Percentiles rank a stretch among this genome's conserved stretches.
phyloP scores from a whole-genome alignment of 2,329 filamentous ascomycete genomes.

The Ceratocystis cacaofunesta region DNA sequence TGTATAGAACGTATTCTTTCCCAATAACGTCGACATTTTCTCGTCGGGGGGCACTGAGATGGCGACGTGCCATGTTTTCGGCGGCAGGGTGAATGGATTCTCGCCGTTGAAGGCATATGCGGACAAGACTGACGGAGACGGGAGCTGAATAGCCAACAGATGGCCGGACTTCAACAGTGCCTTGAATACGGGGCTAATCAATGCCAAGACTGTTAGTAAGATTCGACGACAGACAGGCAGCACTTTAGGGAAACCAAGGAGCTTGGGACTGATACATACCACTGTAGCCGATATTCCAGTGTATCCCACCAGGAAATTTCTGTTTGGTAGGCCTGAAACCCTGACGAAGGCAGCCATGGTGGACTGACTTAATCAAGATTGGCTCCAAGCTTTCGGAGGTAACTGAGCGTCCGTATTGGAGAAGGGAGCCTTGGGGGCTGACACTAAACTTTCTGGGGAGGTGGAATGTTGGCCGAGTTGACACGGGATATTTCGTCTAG shows the following conservation, averaged over 20 bases:
- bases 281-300: slow-evolving; percentile 94
- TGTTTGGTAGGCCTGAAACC: slow-evolving; percentile 93
- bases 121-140: slow-evolving; percentile 80
- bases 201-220: neutral
- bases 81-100: slow-evolving; percentile 95
- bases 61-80: slow-evolving; percentile 84
- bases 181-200: slow-evolving; percentile 79
- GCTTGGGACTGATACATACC: slow-evolving; percentile 39
- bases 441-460: neutral
- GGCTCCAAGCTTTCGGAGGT: neutral
- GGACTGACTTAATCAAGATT: neutral
- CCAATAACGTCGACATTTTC: slow-evolving; percentile 87
- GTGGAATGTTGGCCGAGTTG: neutral
- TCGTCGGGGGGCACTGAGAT: slow-evolving; percentile 75
- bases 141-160: slow-evolving; percentile 73
- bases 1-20: slow-evolving; percentile 85
- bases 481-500: neutral
- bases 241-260: slow-evolving; percentile 13
- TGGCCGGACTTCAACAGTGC: slow-evolving; percentile 91
- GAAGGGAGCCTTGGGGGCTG: neutral
- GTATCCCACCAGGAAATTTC: slow-evolving; percentile 91
- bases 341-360: slow-evolving; percentile 68
- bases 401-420: neutral
- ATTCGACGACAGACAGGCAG: neutral
- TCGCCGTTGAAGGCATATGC: slow-evolving; percentile 81